Evolutionary conservation across 805 yeast species (phyloP).

Genomic region (Candida wancherniae): DNA sequence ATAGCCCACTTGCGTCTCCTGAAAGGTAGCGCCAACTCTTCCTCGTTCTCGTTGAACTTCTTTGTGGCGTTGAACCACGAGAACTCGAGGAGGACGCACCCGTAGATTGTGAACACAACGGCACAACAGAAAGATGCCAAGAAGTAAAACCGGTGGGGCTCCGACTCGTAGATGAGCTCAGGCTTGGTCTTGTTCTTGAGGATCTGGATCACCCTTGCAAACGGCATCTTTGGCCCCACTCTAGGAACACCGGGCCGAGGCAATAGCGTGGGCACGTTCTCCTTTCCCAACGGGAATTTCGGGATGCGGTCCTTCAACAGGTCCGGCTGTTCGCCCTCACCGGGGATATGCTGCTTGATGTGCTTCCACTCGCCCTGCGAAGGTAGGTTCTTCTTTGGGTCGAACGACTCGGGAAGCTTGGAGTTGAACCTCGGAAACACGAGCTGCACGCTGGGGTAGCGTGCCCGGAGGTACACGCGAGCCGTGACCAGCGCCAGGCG

Average conservation of each 20-base stretch:
- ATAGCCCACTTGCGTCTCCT: constrained; percentile 36
- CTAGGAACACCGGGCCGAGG: constrained; percentile 79
- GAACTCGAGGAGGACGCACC: constrained; percentile 55
- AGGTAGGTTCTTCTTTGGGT: constrained; percentile 29
- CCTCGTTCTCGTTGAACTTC: constrained; percentile 49
- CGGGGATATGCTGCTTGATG: constrained; percentile 51
- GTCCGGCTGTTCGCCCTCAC: constrained; percentile 42
- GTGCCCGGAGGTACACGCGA: background rate
- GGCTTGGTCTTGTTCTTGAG: constrained; percentile 54
- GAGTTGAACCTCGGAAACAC: constrained; percentile 19
- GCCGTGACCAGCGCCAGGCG: background rate
- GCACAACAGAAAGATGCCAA: constrained; percentile 65
- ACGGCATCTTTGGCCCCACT: constrained; percentile 51
- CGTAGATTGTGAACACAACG: constrained; percentile 64
- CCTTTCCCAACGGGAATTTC: constrained; percentile 59
- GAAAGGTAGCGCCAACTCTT: constrained; percentile 42
- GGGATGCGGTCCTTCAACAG: constrained; percentile 59
- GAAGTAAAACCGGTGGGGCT: constrained; percentile 75
- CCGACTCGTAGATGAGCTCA: constrained; percentile 76
- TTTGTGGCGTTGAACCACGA: constrained; percentile 47
- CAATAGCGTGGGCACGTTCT: constrained; percentile 57
- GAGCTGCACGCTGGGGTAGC: background rate
- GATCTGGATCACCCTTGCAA: constrained; percentile 58
- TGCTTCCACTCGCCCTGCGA: constrained; percentile 39
- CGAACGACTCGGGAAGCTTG: constrained; percentile 27